Evolutionary conservation across 805 yeast genomes (phyloP).

Genomic region (Yamadazyma sp.): DNA sequence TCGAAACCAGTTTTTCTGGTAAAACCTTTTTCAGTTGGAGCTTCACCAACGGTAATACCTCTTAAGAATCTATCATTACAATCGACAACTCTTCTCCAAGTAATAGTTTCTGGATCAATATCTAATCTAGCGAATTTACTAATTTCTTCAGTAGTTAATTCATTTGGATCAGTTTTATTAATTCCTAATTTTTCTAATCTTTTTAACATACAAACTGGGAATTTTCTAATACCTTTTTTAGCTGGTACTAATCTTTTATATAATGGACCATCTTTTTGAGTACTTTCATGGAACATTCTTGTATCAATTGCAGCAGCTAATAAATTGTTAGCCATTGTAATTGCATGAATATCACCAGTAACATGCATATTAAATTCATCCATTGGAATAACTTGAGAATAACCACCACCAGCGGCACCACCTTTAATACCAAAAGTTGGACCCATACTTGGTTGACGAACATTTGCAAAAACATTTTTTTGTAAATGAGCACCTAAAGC

Average conservation of each 20-base stretch:
- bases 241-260: slow-evolving; percentile 84
- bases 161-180: slow-evolving; percentile 72
- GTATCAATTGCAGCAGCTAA: slow-evolving; percentile 86
- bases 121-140: slow-evolving; percentile 75
- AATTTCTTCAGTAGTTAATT: slow-evolving; percentile 74
- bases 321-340: slow-evolving; percentile 76
- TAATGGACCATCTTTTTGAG: slow-evolving; percentile 70
- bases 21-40: slow-evolving; percentile 88
- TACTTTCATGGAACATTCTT: slow-evolving; percentile 77
- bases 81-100: slow-evolving; percentile 92
- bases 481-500: slow-evolving; percentile 75
- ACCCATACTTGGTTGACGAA: slow-evolving; percentile 86
- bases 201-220: slow-evolving; percentile 74
- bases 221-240: slow-evolving; percentile 74
- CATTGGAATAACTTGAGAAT: slow-evolving; percentile 85
- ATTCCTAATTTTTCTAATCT: slow-evolving; percentile 83
- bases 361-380: slow-evolving; percentile 84
- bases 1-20: slow-evolving; percentile 90
- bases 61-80: slow-evolving; percentile 89
- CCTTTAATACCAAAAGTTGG: slow-evolving; percentile 88
- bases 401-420: slow-evolving; percentile 92
- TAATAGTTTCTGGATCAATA: slow-evolving; percentile 85
- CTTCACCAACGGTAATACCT: slow-evolving; percentile 86
- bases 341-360: slow-evolving; percentile 85
- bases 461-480: slow-evolving; percentile 71